A percentile compares a stretch with the other conserved stretches of the same genome.
Conservation (phyloP, 805 yeast species). For the Debaryomyces castellii region DNA sequence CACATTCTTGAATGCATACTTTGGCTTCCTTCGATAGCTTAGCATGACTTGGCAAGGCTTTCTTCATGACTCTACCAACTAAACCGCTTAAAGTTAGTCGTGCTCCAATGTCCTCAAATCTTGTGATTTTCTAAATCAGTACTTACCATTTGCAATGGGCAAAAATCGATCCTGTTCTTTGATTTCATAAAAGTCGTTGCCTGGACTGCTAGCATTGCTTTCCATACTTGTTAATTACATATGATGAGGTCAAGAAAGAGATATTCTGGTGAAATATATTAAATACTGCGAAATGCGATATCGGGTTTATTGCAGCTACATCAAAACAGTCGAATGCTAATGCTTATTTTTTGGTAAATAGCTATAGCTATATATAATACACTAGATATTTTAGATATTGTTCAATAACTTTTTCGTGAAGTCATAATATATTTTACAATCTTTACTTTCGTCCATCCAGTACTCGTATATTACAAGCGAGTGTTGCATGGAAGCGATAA, state of each 20-base stretch:
- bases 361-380: background rate
- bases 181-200: constrained; percentile 40
- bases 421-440: constrained; percentile 30
- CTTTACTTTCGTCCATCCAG: constrained; percentile 35
- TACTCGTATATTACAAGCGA: constrained; percentile 28
- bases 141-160: constrained; percentile 45
- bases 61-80: constrained; percentile 75
- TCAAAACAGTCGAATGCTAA: no score
- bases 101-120: background rate
- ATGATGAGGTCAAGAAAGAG: background rate
- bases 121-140: background rate
- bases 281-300: constrained; percentile 13
- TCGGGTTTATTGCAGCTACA: constrained; percentile 12
- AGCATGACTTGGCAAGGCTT: constrained; percentile 68
- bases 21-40: constrained; percentile 79
- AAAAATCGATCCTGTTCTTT: constrained; percentile 45
- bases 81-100: constrained; percentile 7
- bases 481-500: constrained; percentile 24
- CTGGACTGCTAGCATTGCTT: constrained; percentile 2
- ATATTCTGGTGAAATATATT: background rate
- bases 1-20: constrained; percentile 81
- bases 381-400: constrained; percentile 4
- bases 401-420: constrained; percentile 22
- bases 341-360: no score
- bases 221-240: constrained; percentile 1